Evolutionary conservation across 2,329 filamentous ascomycete genomes (phyloP), one percentile per base, ranked within the genome.

Genomic region (Cercospora brassicicola): DNA sequence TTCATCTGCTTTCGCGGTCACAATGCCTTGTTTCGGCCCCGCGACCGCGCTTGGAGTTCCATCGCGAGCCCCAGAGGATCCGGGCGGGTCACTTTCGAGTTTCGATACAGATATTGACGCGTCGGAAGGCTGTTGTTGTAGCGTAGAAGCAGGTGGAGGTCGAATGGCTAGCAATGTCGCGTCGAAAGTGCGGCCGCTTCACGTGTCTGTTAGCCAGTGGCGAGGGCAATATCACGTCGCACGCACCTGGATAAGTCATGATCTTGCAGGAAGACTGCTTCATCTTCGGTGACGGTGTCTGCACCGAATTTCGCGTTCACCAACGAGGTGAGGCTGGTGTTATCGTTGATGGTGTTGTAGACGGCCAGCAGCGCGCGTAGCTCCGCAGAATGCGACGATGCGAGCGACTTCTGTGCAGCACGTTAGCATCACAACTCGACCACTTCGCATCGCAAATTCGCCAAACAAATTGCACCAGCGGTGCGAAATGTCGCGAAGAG

Each of bases 121-220:
- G 64, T 73, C 74, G 73, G 74, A 71, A 65, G 72, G 67, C 66
- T 64, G 70, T 69, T 73, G 67, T 70, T 45, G 67, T 60, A 53
- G 77, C 76, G 67, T 75, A 77, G 69, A 61, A 83, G 85, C 51
- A 87, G 81, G 62, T n/a, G 66, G 42, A n/a, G 69, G 63, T 59
- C 65, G 67, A 13, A 68, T 63, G 26, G 69, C 67, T 57, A 69
- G 62, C 39, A 59, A 61, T 45, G 85, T 78, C 77, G 87, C 84
- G 76, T 86, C 81, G 79, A 88, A 89, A 76, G 81, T 82, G 69
- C 83, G 85, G 73, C 85, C 84, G 82, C 87, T 88, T 73, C 42
- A 72, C 33, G 62, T 51, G 30, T 62, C 6, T 18, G 45, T 51
- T 51, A 63, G 56, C 62, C 55, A 64, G 53, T 45, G 59, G 31